Percentiles rank a stretch among this genome's conserved stretches.
phyloP scores from a whole-genome alignment of 805 yeast species.

The Candida jianshihensis region DNA sequence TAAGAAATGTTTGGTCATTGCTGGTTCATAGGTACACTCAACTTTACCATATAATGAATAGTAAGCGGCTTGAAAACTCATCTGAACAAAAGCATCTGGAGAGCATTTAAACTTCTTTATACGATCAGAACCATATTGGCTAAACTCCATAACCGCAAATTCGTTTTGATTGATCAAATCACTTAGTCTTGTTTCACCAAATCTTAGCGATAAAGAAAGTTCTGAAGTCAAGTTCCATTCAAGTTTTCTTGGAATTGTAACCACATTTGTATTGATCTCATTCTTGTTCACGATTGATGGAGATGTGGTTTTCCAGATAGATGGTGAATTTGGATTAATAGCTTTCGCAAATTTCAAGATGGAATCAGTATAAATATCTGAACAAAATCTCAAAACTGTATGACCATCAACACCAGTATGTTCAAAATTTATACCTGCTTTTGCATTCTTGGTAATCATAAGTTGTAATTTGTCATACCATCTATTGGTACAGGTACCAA shows the following conservation, averaged over 20 bases:
- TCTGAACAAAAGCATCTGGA: conserved; percentile 92
- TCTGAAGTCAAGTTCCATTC: conserved; percentile 85
- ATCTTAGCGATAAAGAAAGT: conserved; percentile 69
- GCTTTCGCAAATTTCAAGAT: conserved; percentile 79
- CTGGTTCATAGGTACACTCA: conserved; percentile 93
- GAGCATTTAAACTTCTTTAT: conserved; percentile 82
- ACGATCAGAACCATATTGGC: conserved; percentile 60
- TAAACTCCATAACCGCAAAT: conserved; percentile 71
- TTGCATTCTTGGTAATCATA: conserved; percentile 78
- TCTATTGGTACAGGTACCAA: conserved; percentile 89
- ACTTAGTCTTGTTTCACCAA: conserved; percentile 84
- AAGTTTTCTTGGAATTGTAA: conserved; percentile 75
- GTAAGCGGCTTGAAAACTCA: conserved; percentile 90
- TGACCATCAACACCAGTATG: conserved; percentile 96
- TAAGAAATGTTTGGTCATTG: conserved; percentile 82
- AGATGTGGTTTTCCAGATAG: conserved; percentile 54
- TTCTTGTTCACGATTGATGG: conserved; percentile 40
- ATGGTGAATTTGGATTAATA: conserved; percentile 65
- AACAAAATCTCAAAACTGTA: conserved; percentile 80
- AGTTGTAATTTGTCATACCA: conserved; percentile 89
- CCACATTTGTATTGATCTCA: conserved; percentile 36
- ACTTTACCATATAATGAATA: conserved; percentile 89
- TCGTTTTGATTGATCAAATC: conserved; percentile 89
- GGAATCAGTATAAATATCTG: conserved; percentile 88
- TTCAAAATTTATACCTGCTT: conserved; percentile 90